Conservation (phyloP, 192 early-diverging fungal species). For the Mortierella hygrophila region DNA sequence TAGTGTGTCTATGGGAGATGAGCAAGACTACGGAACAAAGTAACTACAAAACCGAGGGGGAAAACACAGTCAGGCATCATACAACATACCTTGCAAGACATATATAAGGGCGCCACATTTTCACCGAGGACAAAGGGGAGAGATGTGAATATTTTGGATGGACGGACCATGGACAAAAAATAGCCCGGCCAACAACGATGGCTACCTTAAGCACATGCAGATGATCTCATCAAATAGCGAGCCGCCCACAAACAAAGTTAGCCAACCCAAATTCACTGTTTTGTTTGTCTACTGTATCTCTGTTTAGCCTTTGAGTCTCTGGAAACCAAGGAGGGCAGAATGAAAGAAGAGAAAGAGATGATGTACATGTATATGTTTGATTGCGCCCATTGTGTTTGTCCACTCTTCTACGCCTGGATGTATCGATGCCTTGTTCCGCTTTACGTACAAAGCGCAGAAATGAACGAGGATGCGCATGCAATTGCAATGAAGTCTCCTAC, state of each 20-base stretch:
- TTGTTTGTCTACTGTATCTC: neutral
- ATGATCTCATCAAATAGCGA: constrained; percentile 1
- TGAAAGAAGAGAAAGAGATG: neutral
- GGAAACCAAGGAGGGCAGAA: neutral
- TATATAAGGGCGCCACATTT: neutral
- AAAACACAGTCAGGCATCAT: neutral
- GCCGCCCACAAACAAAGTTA: neutral
- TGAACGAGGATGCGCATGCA: too few species aligned
- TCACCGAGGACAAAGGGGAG: neutral
- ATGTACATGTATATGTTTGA: too few species aligned
- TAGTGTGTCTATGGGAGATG: neutral
- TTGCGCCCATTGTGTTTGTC: too few species aligned
- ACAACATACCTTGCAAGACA: neutral
- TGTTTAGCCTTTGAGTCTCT: neutral
- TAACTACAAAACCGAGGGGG: neutral
- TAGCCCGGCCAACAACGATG: neutral
- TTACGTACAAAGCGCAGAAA: too few species aligned
- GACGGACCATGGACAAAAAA: neutral
- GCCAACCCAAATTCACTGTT: too few species aligned
- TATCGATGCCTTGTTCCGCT: too few species aligned
- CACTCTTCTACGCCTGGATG: too few species aligned
- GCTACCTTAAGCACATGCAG: constrained; percentile 1
- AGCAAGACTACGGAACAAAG: neutral
- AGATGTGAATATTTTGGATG: constrained; percentile 2
- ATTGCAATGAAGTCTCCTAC: too few species aligned